phyloP scores from a whole-genome alignment of 2,329 filamentous ascomycete genomes.

The Trichoderma arundinaceum region DNA sequence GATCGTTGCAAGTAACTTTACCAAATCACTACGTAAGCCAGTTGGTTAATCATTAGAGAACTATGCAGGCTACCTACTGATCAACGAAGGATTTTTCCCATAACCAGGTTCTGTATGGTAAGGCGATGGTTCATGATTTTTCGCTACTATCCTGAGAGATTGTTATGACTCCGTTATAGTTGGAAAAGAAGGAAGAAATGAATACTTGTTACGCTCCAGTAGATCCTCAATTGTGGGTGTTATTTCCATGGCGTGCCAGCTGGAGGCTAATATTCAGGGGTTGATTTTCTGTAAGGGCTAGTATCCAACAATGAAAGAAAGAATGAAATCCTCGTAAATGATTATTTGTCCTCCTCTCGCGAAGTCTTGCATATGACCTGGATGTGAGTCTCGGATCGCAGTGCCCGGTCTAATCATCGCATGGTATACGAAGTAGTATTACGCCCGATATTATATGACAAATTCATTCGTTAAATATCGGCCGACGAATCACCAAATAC shows the following conservation, averaged over 20 bases:
- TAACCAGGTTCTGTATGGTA: slow-evolving; percentile 3
- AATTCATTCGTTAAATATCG: background rate
- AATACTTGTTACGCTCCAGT: slow-evolving; percentile 5
- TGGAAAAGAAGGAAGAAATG: too few relatives aligned
- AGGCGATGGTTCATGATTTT: background rate
- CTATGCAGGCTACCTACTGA: background rate
- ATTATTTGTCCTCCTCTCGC: too few relatives aligned
- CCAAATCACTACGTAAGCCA: too few relatives aligned
- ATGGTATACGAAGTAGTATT: background rate
- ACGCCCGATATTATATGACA: background rate
- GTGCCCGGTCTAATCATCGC: too few relatives aligned
- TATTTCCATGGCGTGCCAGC: background rate
- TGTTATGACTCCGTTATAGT: background rate
- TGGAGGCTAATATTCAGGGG: background rate
- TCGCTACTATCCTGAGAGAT: background rate
- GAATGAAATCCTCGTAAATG: background rate
- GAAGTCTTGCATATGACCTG: background rate
- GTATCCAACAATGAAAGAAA: background rate
- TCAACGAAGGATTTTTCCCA: background rate
- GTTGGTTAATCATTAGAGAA: background rate
- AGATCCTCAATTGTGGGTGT: background rate
- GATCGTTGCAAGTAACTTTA: slow-evolving; percentile 1
- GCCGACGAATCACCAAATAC: background rate
- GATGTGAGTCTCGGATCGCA: background rate
- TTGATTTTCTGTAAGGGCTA: too few relatives aligned